Percentiles rank a stretch among this genome's conserved stretches.
These are phyloP conservation scores for Fomitopsis pinicola DNA, from an alignment of 1,284 basidiomycete genomes.

Conservation along the genomic window DNA sequence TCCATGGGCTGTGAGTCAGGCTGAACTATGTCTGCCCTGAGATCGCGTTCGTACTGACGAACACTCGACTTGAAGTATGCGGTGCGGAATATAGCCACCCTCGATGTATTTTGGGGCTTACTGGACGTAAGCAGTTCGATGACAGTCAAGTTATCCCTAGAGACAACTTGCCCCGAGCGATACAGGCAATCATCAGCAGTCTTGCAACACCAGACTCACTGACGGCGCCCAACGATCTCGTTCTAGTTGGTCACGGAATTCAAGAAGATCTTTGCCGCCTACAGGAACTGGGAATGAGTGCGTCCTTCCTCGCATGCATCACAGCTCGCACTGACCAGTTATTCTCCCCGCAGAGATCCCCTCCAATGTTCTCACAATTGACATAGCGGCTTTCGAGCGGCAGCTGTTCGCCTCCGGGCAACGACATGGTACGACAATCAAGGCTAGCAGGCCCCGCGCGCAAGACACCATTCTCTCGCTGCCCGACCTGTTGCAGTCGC, in stretches of 20 bases:
- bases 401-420: constrained; percentile 50
- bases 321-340: not conserved
- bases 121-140: constrained; percentile 54
- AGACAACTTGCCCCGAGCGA: constrained; percentile 61
- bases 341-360: constrained; percentile 51
- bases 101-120: not conserved
- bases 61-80: constrained; percentile 47
- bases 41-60: constrained; percentile 10
- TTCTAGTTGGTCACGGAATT: constrained; percentile 71
- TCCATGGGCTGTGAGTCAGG: constrained; percentile 62
- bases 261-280: constrained; percentile 51
- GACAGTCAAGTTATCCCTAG: constrained; percentile 72
- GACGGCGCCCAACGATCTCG: constrained; percentile 63
- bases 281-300: constrained; percentile 75
- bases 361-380: constrained; percentile 68
- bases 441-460: constrained; percentile 45
- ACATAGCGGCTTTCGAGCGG: constrained; percentile 60
- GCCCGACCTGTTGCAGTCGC: constrained; percentile 48
- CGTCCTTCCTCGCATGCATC: constrained; percentile 17
- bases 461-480: constrained; percentile 50
- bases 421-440: constrained; percentile 57
- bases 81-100: constrained; percentile 37
- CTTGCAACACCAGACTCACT: constrained; percentile 79
- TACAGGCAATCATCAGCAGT: constrained; percentile 74
- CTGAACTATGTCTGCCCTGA: constrained; percentile 3